phyloP scores from a whole-genome alignment of 129 eudicot genomes.

The Solidago caesia region DNA sequence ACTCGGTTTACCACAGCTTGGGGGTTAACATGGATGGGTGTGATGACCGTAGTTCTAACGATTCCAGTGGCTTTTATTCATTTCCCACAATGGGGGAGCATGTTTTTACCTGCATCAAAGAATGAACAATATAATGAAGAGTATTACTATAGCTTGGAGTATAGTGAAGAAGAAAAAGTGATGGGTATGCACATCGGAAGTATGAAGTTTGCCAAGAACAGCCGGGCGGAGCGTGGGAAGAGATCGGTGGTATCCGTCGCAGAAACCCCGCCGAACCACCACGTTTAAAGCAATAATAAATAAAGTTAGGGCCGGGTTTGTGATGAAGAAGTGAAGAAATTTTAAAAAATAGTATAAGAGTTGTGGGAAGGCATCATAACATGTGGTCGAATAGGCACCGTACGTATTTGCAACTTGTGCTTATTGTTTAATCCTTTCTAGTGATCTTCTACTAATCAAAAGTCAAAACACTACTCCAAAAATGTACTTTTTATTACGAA shows the following conservation, averaged over 20 bases:
- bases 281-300: slow-evolving; percentile 18
- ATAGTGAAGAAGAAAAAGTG: slow-evolving; percentile 48
- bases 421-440: background rate
- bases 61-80: slow-evolving; percentile 58
- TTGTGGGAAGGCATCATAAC: background rate
- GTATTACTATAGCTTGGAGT: slow-evolving; percentile 52
- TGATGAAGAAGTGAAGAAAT: slow-evolving; percentile 13
- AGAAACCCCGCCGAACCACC: slow-evolving; percentile 35
- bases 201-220: slow-evolving; percentile 53
- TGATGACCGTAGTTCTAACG: slow-evolving; percentile 52
- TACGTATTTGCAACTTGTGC: background rate
- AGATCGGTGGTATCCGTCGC: slow-evolving; percentile 24
- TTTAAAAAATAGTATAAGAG: background rate
- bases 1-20: slow-evolving; percentile 45
- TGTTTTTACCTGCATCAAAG: slow-evolving; percentile 49
- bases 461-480: background rate
- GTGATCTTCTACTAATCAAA: slow-evolving; percentile 5
- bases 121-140: slow-evolving; percentile 44
- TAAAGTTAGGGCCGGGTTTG: background rate
- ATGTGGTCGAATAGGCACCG: slow-evolving; percentile 1
- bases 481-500: background rate
- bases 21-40: slow-evolving; percentile 70
- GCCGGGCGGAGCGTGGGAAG: slow-evolving; percentile 51
- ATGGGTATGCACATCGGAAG: slow-evolving; percentile 51
- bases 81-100: slow-evolving; percentile 85